Conservation (phyloP, 495 filamentous ascomycete species). For the Aspergillus cavernicola region DNA sequence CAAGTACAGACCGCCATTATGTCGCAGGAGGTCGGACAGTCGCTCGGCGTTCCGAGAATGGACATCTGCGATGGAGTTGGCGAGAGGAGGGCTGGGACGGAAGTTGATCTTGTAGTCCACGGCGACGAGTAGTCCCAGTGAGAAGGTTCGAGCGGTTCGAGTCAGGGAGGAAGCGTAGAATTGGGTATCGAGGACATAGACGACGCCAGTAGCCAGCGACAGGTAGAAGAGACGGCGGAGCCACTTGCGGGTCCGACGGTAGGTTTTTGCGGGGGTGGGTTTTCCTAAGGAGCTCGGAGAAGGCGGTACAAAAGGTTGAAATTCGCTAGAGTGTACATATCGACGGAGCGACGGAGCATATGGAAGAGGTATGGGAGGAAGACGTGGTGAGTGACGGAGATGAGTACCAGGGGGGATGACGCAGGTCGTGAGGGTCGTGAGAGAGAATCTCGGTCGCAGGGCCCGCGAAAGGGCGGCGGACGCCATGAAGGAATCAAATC, state of each 20-base stretch:
- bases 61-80: slow-evolving; percentile 62
- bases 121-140: slow-evolving; percentile 73
- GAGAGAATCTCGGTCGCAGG: slow-evolving; percentile 22
- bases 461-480: slow-evolving; percentile 26
- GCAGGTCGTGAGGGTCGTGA: not conserved
- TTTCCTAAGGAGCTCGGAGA: slow-evolving; percentile 75
- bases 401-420: slow-evolving; percentile 7
- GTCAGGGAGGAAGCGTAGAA: slow-evolving; percentile 74
- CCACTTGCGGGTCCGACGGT: slow-evolving; percentile 68
- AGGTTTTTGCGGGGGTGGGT: slow-evolving; percentile 60
- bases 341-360: slow-evolving; percentile 15
- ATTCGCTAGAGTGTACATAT: slow-evolving; percentile 36
- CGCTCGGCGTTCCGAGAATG: slow-evolving; percentile 81
- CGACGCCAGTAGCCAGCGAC: slow-evolving; percentile 51
- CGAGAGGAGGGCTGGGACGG: slow-evolving; percentile 65
- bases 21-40: slow-evolving; percentile 69
- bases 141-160: slow-evolving; percentile 79
- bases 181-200: slow-evolving; percentile 65
- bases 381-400: slow-evolving; percentile 2
- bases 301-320: slow-evolving; percentile 75
- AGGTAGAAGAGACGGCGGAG: slow-evolving; percentile 65
- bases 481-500: slow-evolving; percentile 18
- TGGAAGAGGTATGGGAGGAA: slow-evolving; percentile 6
- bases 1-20: slow-evolving; percentile 90
- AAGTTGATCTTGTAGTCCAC: slow-evolving; percentile 98